These are phyloP conservation scores for Papiliotrema laurentii DNA, from an alignment of 1,284 basidiomycete genomes.

Conservation along the genomic window DNA sequence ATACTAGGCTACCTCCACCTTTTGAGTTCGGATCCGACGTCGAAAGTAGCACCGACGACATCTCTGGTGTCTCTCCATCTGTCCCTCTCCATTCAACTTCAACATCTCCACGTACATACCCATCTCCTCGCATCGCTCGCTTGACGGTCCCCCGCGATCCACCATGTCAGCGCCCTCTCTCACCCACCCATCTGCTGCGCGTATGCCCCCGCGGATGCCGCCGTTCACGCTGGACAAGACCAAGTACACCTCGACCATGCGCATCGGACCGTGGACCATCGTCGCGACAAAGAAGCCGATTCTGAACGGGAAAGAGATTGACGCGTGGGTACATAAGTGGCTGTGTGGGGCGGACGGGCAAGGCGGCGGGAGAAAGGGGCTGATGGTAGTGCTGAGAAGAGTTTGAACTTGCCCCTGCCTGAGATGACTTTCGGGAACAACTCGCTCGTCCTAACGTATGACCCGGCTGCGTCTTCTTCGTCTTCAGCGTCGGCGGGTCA, in stretches of 20 bases:
- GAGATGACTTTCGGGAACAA: constrained; percentile 98
- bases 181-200: constrained; percentile 9
- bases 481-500: constrained; percentile 4
- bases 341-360: background rate
- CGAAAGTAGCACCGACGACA: too few relatives aligned
- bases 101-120: too few relatives aligned
- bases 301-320: constrained; percentile 51
- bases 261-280: constrained; percentile 46
- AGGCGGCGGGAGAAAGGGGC: background rate
- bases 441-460: constrained; percentile 57
- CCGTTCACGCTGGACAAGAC: constrained; percentile 15
- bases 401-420: constrained; percentile 76
- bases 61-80: too few relatives aligned
- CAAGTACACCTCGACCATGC: constrained; percentile 30
- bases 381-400: constrained; percentile 59
- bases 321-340: constrained; percentile 38
- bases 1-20: too few relatives aligned
- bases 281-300: constrained; percentile 48
- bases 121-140: too few relatives aligned
- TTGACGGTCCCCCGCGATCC: too few relatives aligned
- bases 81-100: too few relatives aligned
- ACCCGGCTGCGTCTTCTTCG: constrained; percentile 9
- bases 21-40: too few relatives aligned
- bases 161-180: too few relatives aligned
- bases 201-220: constrained; percentile 9